Conservation (phyloP, 495 filamentous ascomycete genomes). For the Friedmanniomyces simplex region DNA sequence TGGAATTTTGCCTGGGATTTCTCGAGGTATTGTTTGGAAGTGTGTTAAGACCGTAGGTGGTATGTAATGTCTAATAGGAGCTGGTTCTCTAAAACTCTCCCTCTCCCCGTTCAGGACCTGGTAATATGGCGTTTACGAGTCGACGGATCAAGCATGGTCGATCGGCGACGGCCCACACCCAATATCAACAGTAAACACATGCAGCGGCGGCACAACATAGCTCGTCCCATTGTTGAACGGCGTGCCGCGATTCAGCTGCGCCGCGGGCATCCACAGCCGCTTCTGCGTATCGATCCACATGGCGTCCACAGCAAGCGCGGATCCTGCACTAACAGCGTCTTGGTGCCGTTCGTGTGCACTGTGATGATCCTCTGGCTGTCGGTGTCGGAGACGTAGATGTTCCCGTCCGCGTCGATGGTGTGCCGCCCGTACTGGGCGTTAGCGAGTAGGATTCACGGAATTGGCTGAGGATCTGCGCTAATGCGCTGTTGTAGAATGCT, state of each 20-base stretch:
- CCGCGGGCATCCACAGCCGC: conserved; percentile 27
- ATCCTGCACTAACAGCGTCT: conserved; percentile 26
- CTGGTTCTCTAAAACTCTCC: conserved; percentile 1
- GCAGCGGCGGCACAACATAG: conserved; percentile 9
- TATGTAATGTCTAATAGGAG: conserved; percentile 10
- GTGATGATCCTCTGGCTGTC: conserved; percentile 27
- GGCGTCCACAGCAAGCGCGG: conserved; percentile 26
- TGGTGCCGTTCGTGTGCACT: conserved; percentile 21
- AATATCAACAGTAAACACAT: conserved; percentile 19
- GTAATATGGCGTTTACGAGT: too few relatives aligned
- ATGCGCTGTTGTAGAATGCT: conserved; percentile 18
- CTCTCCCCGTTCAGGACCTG: too few relatives aligned
- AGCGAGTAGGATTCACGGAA: conserved; percentile 24
- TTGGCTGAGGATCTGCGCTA: conserved; percentile 8
- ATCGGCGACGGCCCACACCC: conserved; percentile 14
- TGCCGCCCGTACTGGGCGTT: conserved; percentile 27
- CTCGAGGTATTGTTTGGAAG: too few relatives aligned
- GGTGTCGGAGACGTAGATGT: conserved; percentile 26
- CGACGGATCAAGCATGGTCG: conserved; percentile 12
- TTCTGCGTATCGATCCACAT: conserved; percentile 27
- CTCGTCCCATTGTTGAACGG: conserved; percentile 20
- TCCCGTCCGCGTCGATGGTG: conserved; percentile 28
- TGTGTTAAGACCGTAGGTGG: background rate
- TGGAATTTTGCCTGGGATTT: too few relatives aligned
- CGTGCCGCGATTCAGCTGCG: conserved; percentile 25